Percentiles rank a stretch among this genome's conserved stretches.
Evolutionary conservation across 2,329 filamentous ascomycete species (phyloP).

Genomic region (Cladobotryum protrusum): DNA sequence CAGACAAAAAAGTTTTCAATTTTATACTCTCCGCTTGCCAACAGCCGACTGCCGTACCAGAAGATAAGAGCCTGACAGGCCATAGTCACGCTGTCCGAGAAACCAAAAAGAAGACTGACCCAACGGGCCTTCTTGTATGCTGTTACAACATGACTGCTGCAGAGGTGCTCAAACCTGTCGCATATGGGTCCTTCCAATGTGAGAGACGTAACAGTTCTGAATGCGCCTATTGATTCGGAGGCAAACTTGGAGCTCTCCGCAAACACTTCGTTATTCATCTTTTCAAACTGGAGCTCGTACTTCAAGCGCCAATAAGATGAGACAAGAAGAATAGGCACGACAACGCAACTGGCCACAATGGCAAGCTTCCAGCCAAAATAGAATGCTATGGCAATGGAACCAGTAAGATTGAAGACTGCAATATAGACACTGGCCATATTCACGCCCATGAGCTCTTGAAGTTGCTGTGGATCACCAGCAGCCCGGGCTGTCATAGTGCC

Average conservation of each 20-base stretch:
- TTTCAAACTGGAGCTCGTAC: constrained; percentile 61
- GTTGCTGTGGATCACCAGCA: constrained; percentile 61
- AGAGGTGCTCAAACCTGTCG: constrained; percentile 64
- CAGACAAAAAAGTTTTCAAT: constrained; percentile 90
- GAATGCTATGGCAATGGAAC: constrained; percentile 64
- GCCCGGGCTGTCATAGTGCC: constrained; percentile 88
- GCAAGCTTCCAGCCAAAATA: constrained; percentile 83
- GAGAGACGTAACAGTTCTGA: constrained; percentile 86
- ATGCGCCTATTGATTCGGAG: constrained; percentile 88
- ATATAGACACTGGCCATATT: constrained; percentile 83
- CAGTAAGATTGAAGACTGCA: constrained; percentile 70
- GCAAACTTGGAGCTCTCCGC: constrained; percentile 79
- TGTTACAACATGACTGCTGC: constrained; percentile 60
- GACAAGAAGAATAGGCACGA: constrained; percentile 73
- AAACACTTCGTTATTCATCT: constrained; percentile 67
- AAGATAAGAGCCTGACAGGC: constrained; percentile 73
- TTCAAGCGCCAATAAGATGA: constrained; percentile 48
- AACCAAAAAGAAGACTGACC: constrained; percentile 59
- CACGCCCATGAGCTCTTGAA: constrained; percentile 73
- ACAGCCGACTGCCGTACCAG: constrained; percentile 81
- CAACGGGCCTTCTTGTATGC: constrained; percentile 62
- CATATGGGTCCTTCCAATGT: constrained; percentile 70
- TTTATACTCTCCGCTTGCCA: constrained; percentile 63
- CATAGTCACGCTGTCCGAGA: constrained; percentile 61
- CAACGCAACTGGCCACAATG: constrained; percentile 65